Conservation (phyloP, 805 yeast genomes). For the Sungouiozyma intestinalis region DNA sequence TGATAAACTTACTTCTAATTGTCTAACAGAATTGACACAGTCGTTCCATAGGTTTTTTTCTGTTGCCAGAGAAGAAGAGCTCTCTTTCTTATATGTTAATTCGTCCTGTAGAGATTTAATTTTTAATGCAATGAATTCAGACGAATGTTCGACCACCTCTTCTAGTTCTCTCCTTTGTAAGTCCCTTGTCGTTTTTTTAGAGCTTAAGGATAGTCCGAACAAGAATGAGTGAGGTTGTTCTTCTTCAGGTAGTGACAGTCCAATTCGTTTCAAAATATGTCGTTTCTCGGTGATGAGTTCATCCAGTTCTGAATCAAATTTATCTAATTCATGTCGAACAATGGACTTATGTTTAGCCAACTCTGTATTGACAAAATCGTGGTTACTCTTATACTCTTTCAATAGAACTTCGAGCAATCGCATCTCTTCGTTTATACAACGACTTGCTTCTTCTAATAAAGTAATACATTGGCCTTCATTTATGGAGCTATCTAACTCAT, state of each 20-base stretch:
- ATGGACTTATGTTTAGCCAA: conserved; percentile 8
- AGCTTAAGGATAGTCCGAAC: background rate
- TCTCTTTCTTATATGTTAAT: conserved; percentile 17
- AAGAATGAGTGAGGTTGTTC: background rate
- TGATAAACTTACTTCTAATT: conserved; percentile 14
- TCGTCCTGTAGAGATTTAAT: conserved; percentile 15
- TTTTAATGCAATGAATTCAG: conserved; percentile 20
- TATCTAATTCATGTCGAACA: conserved; percentile 8
- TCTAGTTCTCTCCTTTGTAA: conserved; percentile 6
- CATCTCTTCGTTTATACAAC: conserved; percentile 10
- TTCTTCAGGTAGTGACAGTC: conserved; percentile 4
- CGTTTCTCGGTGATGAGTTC: conserved; percentile 8
- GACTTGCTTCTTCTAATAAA: conserved; percentile 7
- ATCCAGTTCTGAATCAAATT: conserved; percentile 9
- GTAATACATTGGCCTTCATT: conserved; percentile 4
- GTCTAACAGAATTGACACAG: conserved; percentile 9
- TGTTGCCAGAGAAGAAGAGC: conserved; percentile 8
- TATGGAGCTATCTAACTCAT: background rate
- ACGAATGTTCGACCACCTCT: conserved; percentile 13
- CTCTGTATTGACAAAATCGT: conserved; percentile 17
- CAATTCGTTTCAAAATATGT: conserved; percentile 2
- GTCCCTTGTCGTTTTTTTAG: conserved; percentile 3
- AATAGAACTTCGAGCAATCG: conserved; percentile 14
- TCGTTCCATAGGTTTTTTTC: conserved; percentile 19
- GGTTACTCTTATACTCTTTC: conserved; percentile 17